These are phyloP conservation scores for Linnemannia zychae DNA, from an alignment of 192 early-diverging fungal species.

Conservation along the genomic window DNA sequence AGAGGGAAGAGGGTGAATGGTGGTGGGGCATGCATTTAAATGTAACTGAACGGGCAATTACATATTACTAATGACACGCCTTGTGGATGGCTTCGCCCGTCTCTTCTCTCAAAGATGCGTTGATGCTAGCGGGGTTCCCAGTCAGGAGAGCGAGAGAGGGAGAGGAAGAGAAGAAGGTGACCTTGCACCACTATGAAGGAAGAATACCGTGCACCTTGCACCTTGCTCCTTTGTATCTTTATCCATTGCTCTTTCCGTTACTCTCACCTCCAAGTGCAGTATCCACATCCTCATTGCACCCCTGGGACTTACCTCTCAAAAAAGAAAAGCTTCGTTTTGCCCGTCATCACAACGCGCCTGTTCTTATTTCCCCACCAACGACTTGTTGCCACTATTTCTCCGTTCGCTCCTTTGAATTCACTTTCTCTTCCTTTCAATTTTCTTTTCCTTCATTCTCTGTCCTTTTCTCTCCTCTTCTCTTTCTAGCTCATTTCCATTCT, in stretches of 20 bases:
- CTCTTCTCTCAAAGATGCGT: neutral
- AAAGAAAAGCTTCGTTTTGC: neutral
- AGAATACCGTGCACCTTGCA: neutral
- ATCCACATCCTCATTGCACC: no score
- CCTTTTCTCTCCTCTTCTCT: neutral
- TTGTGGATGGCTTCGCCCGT: slow-evolving; percentile 15
- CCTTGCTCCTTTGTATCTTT: no score
- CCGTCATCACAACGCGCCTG: neutral
- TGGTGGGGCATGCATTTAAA: slow-evolving; percentile 19
- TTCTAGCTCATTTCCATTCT: neutral
- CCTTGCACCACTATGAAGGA: no score
- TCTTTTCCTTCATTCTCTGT: neutral
- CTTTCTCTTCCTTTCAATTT: neutral
- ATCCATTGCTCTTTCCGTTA: no score
- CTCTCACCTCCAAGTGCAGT: no score
- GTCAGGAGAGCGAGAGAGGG: neutral
- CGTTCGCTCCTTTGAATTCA: neutral
- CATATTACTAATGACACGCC: neutral
- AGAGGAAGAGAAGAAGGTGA: neutral
- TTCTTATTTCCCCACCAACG: neutral
- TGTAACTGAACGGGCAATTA: slow-evolving; percentile 26
- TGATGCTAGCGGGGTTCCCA: neutral
- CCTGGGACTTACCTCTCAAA: neutral
- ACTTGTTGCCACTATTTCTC: neutral
- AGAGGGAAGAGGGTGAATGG: slow-evolving; percentile 15